Base-by-base conservation (phyloP, 768 basidiomycete genomes). In the Pulveroboletus sp. region DNA sequence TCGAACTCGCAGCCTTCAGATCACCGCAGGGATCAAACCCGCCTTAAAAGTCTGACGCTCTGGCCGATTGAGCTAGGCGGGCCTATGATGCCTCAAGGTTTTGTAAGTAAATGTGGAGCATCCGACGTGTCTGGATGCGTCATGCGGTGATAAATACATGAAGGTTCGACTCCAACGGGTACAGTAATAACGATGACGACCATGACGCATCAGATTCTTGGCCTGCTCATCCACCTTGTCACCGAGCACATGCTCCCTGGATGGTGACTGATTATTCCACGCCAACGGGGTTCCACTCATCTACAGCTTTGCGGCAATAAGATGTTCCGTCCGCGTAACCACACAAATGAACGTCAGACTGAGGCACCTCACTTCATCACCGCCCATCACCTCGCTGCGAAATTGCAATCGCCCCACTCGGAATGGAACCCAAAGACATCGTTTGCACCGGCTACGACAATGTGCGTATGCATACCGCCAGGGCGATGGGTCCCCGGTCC, bases 1-100 rank as follows among this genome's bases (percentile, higher is more conserved):
- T 85, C 83, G 83, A 85, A 85, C 83, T 82, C 83, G 83, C 83
- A 85, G 80, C 83, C 83, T 85, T 85, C 80, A 85, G 83, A 85
- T 84, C 44, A 50, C 60, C 3, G 41, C 43, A 43, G 51, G 63
- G 41, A 51, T 45, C 29, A 38, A 2, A 1, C 64, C 66, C 65
- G 64, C 64, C 66, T 51, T 67, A 67, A 67, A 67, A 78, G 76
- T 78, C 76, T 77, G 77, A 78, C 77, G 76, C 76, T 78, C 77
- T 78, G 75, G 68, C 76, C 76, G 63, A 78, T 77, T 78, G 77
- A 78, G 76, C 77, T 78, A 78, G 76, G 75, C 76, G 74, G 77
- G 76, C 76, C 23, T 43, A 29, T 30, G 26, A 20, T 30, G 7
- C n/a, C n/a, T n/a, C n/a, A n/a, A n/a, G n/a, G n/a, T n/a, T n/a